Base-by-base conservation (phyloP, 345 rosid genomes). In the Salix arbutifolia region DNA sequence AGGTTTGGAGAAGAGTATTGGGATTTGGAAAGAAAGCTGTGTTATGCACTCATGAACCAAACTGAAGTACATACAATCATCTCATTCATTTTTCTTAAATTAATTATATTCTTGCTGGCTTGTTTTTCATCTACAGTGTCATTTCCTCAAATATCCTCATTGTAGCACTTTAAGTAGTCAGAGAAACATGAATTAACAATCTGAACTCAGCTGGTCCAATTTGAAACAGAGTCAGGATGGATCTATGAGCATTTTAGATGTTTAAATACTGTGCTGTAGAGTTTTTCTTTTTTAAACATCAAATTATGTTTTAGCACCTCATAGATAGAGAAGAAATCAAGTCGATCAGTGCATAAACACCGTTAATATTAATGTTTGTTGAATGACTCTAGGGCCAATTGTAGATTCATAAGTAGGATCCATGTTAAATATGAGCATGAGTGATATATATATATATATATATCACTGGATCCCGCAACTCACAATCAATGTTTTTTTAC, bases 21-120 rank as follows among this genome's bases (percentile, higher is more conserved):
- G 99, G 83, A 89, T 74, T 78, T 95, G 71, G 99, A 95, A 83
- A 90, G 99, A 88, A 88, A 87, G 85, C 96, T 93, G 37, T 93
- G 99, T 77, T 79, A 77, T 81, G 91, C 91, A 72, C 86, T 91
- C 69, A 78, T 77, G 69, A 78, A 70, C 69, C 82, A 84, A 80
- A 73, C 82, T 12, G 83, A 84, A 90, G 97, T 95, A 76, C 48
- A 31, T 69, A 28, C 58, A 38, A 10, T 58, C 25, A 52, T 48
- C 65, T 66, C 11, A 25, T 23, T 67, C 71, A 44, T 21, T 42
- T 74, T 56, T 16, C 66, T 13, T 40, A 53, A n/a, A 56, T 48
- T 44, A 37, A 16, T 70, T 17, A 26, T 38, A 21, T 69, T 28
- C 73, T 40, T 65, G 6, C 67, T 61, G 23, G 12, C 18, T 19